A percentile compares a stretch with the other conserved stretches of the same genome.
Conservation (phyloP, 495 filamentous ascomycete species). For the Aspergillus steynii region DNA sequence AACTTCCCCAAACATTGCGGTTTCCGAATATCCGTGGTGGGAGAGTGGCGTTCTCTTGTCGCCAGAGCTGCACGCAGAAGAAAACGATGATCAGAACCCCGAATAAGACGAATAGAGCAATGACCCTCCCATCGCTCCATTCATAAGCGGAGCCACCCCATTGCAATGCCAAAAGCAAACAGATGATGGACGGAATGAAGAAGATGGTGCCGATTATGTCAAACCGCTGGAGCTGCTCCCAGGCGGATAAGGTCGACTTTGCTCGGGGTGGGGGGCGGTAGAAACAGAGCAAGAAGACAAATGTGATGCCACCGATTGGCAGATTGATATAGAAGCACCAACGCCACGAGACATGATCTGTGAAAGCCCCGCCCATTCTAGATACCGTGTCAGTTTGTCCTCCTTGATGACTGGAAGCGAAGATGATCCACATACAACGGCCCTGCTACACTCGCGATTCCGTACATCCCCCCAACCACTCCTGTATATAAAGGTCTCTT, state of each 20-base stretch:
- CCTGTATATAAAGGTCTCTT: slow-evolving; percentile 74
- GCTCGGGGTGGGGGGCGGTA: slow-evolving; percentile 4
- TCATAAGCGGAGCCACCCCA: not conserved
- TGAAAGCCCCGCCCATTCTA: slow-evolving; percentile 56
- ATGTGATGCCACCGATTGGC: slow-evolving; percentile 67
- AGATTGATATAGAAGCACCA: slow-evolving; percentile 69
- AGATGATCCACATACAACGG: slow-evolving; percentile 44
- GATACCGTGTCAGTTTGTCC: too few relatives aligned
- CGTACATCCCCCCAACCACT: slow-evolving; percentile 74
- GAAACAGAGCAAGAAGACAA: slow-evolving; percentile 58
- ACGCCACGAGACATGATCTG: slow-evolving; percentile 58
- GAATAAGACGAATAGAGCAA: not conserved
- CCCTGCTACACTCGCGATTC: slow-evolving; percentile 76
- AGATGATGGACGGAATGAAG: not conserved
- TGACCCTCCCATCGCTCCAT: not conserved
- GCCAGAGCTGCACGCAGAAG: not conserved
- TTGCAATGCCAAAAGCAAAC: not conserved
- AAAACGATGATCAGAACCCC: not conserved
- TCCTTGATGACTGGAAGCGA: too few relatives aligned
- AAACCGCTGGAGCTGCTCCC: not conserved
- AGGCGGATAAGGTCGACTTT: not conserved
- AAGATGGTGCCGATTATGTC: not conserved
- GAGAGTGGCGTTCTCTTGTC: not conserved
- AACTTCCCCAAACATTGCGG: not conserved
- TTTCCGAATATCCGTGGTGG: not conserved